A percentile compares a stretch with the other conserved stretches of the same genome.
These are phyloP conservation scores for Zygosaccharomyces pseudobailii DNA, from an alignment of 1,139 yeast genomes.

Conservation along the genomic window DNA sequence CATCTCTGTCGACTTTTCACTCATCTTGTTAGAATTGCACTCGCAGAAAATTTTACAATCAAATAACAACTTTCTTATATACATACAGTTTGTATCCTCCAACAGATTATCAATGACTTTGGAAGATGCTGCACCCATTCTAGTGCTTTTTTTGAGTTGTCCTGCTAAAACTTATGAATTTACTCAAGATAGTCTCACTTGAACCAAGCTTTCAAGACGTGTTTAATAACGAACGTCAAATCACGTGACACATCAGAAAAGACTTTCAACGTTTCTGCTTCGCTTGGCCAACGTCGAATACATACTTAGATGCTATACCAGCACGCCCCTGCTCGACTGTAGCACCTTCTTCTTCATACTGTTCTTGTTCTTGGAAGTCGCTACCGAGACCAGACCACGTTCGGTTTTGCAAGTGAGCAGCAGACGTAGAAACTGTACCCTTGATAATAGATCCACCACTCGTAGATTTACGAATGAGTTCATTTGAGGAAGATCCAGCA, in stretches of 20 bases:
- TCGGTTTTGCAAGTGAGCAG: slow-evolving; percentile 64
- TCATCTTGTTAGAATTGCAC: slow-evolving; percentile 1
- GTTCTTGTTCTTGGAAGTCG: slow-evolving; percentile 53
- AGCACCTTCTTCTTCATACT: slow-evolving; percentile 56
- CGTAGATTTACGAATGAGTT: slow-evolving; percentile 52
- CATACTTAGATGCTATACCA: slow-evolving; percentile 88
- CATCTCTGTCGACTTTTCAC: slow-evolving; percentile 65
- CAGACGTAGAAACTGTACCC: slow-evolving; percentile 87
- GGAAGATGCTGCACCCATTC: slow-evolving; percentile 68
- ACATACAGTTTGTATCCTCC: slow-evolving; percentile 68
- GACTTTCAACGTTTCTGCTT: background rate
- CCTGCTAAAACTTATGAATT: background rate
- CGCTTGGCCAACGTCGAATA: slow-evolving; percentile 18
- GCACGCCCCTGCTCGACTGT: slow-evolving; percentile 71
- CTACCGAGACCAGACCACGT: slow-evolving; percentile 92
- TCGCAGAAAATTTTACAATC: background rate
- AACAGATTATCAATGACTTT: slow-evolving; percentile 61
- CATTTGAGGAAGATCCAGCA: slow-evolving; percentile 30
- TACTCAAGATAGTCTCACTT: background rate
- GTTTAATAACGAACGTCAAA: background rate
- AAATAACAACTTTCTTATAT: background rate
- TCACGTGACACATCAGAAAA: background rate
- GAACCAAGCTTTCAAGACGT: background rate
- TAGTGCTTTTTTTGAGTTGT: background rate
- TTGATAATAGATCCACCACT: slow-evolving; percentile 51